These are phyloP conservation scores for Debaryomyces sp. DNA, from an alignment of 1,139 yeast species.

Conservation along the genomic window DNA sequence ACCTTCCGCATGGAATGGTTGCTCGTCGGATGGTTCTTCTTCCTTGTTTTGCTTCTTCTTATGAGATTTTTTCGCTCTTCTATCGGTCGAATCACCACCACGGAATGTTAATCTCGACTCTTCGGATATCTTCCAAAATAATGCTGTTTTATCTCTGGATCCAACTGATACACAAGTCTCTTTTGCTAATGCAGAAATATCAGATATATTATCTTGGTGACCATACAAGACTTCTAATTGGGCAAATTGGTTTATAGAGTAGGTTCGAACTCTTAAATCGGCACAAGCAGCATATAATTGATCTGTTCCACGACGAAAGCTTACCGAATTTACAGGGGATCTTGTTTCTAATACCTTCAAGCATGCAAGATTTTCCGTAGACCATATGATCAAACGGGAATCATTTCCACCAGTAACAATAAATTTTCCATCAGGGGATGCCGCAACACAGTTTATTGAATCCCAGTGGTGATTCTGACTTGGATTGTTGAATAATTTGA, in stretches of 20 bases:
- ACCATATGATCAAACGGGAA: slow-evolving; percentile 81
- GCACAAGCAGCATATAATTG: slow-evolving; percentile 92
- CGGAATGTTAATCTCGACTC: slow-evolving; percentile 92
- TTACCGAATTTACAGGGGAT: slow-evolving; percentile 71
- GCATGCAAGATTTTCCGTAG: slow-evolving; percentile 73
- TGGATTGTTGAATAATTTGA: slow-evolving; percentile 38
- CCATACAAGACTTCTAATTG: slow-evolving; percentile 92
- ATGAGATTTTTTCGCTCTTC: slow-evolving; percentile 41
- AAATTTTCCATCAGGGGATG: slow-evolving; percentile 82
- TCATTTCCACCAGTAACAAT: slow-evolving; percentile 93
- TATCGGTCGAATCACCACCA: slow-evolving; percentile 74
- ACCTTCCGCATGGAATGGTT: slow-evolving; percentile 69
- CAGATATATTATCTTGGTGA: slow-evolving; percentile 88
- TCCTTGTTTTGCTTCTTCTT: slow-evolving; percentile 32
- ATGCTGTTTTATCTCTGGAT: slow-evolving; percentile 89
- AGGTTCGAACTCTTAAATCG: slow-evolving; percentile 87
- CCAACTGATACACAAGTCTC: slow-evolving; percentile 97
- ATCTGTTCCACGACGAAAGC: slow-evolving; percentile 79
- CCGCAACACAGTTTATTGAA: slow-evolving; percentile 77
- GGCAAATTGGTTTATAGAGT: slow-evolving; percentile 80
- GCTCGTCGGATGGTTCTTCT: slow-evolving; percentile 22
- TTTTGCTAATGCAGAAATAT: slow-evolving; percentile 74
- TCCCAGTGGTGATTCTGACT: slow-evolving; percentile 69
- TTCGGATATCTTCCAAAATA: slow-evolving; percentile 96
- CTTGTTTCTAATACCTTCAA: slow-evolving; percentile 76